Evolutionary conservation across 2,329 filamentous ascomycete genomes (phyloP).

Genomic region (Orbilia oligospora): DNA sequence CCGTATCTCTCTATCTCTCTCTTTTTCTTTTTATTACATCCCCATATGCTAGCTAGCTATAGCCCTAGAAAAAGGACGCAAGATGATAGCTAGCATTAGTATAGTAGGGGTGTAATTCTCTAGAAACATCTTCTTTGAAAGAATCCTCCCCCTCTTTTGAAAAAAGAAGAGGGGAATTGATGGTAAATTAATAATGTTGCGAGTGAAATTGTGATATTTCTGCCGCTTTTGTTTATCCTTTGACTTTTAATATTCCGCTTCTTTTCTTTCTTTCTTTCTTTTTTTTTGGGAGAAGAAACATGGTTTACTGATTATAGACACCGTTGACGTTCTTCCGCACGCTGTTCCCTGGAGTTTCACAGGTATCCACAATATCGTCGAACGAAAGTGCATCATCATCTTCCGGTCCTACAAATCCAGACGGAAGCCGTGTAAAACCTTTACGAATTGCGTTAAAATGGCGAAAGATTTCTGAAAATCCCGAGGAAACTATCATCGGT

Average conservation of each 20-base stretch:
- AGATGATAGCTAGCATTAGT: not conserved
- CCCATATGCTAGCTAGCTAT: not conserved
- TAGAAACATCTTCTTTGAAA: not conserved
- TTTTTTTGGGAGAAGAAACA: no score
- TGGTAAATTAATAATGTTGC: not conserved
- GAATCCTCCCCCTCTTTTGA: not conserved
- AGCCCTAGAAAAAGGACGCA: not conserved
- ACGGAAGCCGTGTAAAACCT: slow-evolving; percentile 35
- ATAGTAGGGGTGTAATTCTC: not conserved
- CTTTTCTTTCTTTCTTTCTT: no score
- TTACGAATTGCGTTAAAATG: slow-evolving; percentile 52
- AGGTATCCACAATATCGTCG: slow-evolving; percentile 26
- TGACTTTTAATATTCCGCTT: no score
- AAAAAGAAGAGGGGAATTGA: not conserved
- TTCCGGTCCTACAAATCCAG: not conserved
- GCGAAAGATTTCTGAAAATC: slow-evolving; percentile 56
- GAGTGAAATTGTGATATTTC: not conserved
- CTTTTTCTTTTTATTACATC: not conserved
- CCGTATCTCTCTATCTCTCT: not conserved
- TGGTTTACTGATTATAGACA: slow-evolving; percentile 34
- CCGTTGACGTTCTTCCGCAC: slow-evolving; percentile 11
- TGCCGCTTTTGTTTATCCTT: not conserved
- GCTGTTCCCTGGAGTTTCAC: slow-evolving; percentile 9
- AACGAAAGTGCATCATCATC: slow-evolving; percentile 10
- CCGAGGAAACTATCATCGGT: slow-evolving; percentile 47